Percentiles rank a stretch among this genome's conserved stretches.
phyloP scores from a whole-genome alignment of 768 basidiomycete genomes.

The Mycena alexandri region DNA sequence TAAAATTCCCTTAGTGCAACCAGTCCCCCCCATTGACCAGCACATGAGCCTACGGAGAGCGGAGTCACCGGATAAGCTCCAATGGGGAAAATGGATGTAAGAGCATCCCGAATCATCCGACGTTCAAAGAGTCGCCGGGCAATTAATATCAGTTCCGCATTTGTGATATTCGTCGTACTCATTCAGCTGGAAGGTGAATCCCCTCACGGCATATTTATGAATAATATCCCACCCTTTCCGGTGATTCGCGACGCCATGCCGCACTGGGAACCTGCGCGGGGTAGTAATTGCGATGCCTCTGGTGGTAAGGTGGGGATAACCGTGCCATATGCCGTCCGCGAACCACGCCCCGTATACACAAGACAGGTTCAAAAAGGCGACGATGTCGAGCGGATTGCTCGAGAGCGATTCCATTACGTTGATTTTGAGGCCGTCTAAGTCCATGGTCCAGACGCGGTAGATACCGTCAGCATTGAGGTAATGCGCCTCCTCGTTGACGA shows the following conservation, averaged over 20 bases:
- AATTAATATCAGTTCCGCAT: background rate
- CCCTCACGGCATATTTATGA: background rate
- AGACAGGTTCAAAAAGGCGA: background rate
- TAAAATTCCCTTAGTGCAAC: too few relatives aligned
- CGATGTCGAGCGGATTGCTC: background rate
- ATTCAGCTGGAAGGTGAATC: background rate
- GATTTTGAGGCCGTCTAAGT: background rate
- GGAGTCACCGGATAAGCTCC: background rate
- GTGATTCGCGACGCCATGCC: background rate
- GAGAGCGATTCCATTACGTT: constrained; percentile 3
- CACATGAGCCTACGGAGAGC: too few relatives aligned
- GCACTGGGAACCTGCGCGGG: background rate
- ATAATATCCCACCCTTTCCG: background rate
- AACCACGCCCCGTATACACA: constrained; percentile 1
- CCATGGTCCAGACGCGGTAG: background rate
- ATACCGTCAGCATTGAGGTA: background rate
- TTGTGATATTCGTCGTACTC: background rate
- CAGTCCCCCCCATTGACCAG: too few relatives aligned
- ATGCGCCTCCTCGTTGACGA: background rate
- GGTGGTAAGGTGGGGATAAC: background rate
- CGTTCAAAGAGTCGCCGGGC: background rate
- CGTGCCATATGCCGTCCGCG: background rate
- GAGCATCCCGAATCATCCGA: constrained; percentile 1
- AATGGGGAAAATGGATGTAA: background rate
- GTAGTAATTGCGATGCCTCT: background rate